These are phyloP conservation scores for Cercospora beticola DNA, from an alignment of 2,329 filamentous ascomycete species.

Conservation along the genomic window DNA sequence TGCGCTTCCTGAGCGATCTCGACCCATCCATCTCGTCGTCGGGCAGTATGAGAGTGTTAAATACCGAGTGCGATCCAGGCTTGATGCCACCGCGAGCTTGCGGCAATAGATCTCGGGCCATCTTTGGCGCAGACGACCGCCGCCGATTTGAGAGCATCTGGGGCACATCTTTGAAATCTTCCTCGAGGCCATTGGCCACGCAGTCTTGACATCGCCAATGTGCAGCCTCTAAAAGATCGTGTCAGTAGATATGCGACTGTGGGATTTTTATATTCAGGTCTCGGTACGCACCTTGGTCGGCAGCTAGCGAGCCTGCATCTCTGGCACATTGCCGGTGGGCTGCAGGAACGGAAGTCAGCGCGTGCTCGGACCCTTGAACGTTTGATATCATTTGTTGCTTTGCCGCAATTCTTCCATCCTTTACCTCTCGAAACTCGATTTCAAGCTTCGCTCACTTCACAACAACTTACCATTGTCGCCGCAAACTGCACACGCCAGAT, in stretches of 20 bases:
- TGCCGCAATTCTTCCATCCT: slow-evolving; percentile 30
- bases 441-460: slow-evolving; percentile 7
- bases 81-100: slow-evolving; percentile 63
- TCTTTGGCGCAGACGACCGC: slow-evolving; percentile 65
- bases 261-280: slow-evolving; percentile 19
- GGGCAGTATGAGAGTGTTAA: slow-evolving; percentile 69
- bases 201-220: slow-evolving; percentile 64
- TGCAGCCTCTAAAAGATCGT: slow-evolving; percentile 49
- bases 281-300: slow-evolving; percentile 61
- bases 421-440: slow-evolving; percentile 20
- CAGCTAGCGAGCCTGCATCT: slow-evolving; percentile 62
- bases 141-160: slow-evolving; percentile 45
- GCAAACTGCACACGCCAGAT: slow-evolving; percentile 73
- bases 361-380: slow-evolving; percentile 38
- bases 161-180: slow-evolving; percentile 45
- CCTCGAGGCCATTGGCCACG: slow-evolving; percentile 50
- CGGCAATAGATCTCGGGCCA: slow-evolving; percentile 65
- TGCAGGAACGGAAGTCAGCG: slow-evolving; percentile 55
- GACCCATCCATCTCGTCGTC: slow-evolving; percentile 75
- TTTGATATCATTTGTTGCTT: slow-evolving; percentile 30
- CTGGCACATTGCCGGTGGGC: slow-evolving; percentile 90
- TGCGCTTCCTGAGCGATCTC: slow-evolving; percentile 75
- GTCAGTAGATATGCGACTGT: slow-evolving; percentile 28
- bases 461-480: slow-evolving; percentile 73
- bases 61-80: slow-evolving; percentile 73